phyloP scores from a whole-genome alignment of 2,329 filamentous ascomycete genomes.

The Ceratocystis cacaofunesta region DNA sequence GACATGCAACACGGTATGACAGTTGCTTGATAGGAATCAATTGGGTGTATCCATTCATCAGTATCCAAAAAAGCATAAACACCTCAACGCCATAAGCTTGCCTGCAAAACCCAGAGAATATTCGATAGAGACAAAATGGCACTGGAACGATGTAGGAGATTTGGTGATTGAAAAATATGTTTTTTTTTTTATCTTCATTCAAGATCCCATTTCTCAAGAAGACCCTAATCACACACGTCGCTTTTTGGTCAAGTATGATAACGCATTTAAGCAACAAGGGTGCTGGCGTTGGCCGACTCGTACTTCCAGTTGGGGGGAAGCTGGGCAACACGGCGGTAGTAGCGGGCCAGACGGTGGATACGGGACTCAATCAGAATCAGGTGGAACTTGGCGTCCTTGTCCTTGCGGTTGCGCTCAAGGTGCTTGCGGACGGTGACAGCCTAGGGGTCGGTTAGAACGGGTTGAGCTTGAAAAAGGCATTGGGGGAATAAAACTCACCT shows the following conservation, averaged over 20 bases:
- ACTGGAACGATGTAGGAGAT: conserved; percentile 12
- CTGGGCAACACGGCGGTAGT: conserved; percentile 93
- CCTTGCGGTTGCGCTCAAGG: conserved; percentile 99
- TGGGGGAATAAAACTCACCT: conserved; percentile 42
- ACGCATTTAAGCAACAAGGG: conserved; percentile 65
- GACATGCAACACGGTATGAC: conserved; percentile 1
- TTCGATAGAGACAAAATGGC: background rate
- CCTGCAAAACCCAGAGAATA: background rate
- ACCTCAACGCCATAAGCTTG: background rate
- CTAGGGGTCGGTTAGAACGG: conserved; percentile 31
- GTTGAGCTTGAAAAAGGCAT: background rate
- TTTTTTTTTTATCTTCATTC: conserved; percentile 16
- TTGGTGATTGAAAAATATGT: conserved; percentile 10
- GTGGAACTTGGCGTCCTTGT: conserved; percentile 99
- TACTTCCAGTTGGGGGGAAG: conserved; percentile 94
- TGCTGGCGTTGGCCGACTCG: conserved; percentile 92
- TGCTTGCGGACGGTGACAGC: conserved; percentile 99
- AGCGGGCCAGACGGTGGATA: conserved; percentile 97
- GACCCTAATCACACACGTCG: conserved; percentile 15
- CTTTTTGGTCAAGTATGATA: conserved; percentile 11
- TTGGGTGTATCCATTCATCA: conserved; percentile 9
- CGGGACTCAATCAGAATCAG: conserved; percentile 99
- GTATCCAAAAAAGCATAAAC: background rate
- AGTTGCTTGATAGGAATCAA: conserved; percentile 9
- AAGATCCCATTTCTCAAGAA: conserved; percentile 10